Evolutionary conservation across 2,329 filamentous ascomycete species (phyloP), one percentile per base, ranked within the genome.

Genomic region (Alternaria arborescens): DNA sequence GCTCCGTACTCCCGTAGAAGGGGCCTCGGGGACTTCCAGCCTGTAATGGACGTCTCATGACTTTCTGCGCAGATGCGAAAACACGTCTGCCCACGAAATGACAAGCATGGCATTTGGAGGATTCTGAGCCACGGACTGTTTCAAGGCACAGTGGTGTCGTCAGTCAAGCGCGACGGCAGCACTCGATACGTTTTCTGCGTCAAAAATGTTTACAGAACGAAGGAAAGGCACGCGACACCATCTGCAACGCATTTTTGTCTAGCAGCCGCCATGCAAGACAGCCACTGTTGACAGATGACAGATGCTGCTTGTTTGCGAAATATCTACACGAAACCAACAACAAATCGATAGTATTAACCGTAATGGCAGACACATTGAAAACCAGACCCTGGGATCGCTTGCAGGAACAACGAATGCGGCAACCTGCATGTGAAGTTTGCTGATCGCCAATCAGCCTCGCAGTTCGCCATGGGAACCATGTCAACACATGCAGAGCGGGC

Each of bases 151-250:
- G 54, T 42, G 38, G 57, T 58, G 50, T 55, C 55, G 32, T 54
- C 40, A 48, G 43, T 44, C 36, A 20, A 42, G 44, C 43, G 14
- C 14, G 24, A 22, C 30, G 36, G 30, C 24, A 46, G 44, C 53
- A 55, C 50, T 44, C 64, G 68, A 71, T 53, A 73, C 71, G 54
- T 30, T 48, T 30, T 20, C 50, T 56, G 71, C 69, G 46, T 71
- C 70, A 73, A 50, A 61, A 32, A 53, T 66, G 69, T 70, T 71
- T 67, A 59, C 64, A 58, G 57, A 48, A 53, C 20, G 55, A 55
- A 28, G 55, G 34, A 44, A 43, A 47, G 42, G 55, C 62, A 57
- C 62, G 47, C 58, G 55, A 66, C 64, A 62, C 41, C 38, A 50
- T 44, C 36, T 41, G 58, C 48, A 47, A 43, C 32, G 36, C 28